These are phyloP conservation scores for Whalleya microplaca DNA, from an alignment of 2,329 filamentous ascomycete genomes.

Conservation along the genomic window DNA sequence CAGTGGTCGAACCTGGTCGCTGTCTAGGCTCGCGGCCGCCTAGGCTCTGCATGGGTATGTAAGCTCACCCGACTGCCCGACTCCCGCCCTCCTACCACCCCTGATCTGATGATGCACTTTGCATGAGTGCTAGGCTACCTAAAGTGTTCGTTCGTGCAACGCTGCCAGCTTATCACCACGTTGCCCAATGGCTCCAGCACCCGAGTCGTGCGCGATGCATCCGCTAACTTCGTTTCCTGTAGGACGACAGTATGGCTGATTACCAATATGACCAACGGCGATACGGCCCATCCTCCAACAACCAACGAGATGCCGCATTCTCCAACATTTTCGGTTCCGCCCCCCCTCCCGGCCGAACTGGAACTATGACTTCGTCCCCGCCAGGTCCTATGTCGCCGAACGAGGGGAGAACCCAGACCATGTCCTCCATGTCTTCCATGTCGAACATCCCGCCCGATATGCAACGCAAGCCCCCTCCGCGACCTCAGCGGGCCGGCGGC, in stretches of 20 bases:
- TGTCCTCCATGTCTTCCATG: conserved; percentile 66
- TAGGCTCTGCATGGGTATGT: conserved; percentile 39
- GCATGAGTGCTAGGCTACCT: conserved; percentile 4
- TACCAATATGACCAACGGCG: conserved; percentile 60
- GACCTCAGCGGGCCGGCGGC: conserved; percentile 37
- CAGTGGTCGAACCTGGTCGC: conserved; percentile 31
- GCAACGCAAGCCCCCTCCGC: conserved; percentile 67
- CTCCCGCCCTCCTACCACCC: conserved; percentile 7
- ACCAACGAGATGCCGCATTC: conserved; percentile 91
- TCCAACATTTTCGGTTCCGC: conserved; percentile 92
- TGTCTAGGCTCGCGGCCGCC: conserved; percentile 41
- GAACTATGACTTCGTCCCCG: conserved; percentile 89
- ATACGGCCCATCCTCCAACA: conserved; percentile 57
- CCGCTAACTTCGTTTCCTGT: conserved; percentile 36
- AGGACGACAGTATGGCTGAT: conserved; percentile 59
- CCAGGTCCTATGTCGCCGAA: conserved; percentile 52
- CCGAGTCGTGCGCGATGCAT: conserved; percentile 12
- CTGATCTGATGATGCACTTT: conserved; percentile 22
- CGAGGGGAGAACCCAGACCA: conserved; percentile 77
- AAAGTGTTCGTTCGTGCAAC: conserved; percentile 22
- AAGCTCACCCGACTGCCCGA: conserved; percentile 11
- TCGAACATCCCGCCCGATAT: conserved; percentile 48
- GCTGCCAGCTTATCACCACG: conserved; percentile 9
- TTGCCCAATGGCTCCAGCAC: not conserved
- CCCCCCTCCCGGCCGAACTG: conserved; percentile 85